Evolutionary conservation across 495 filamentous ascomycete genomes (phyloP).

Genomic region (Mycothermus thermophilus): DNA sequence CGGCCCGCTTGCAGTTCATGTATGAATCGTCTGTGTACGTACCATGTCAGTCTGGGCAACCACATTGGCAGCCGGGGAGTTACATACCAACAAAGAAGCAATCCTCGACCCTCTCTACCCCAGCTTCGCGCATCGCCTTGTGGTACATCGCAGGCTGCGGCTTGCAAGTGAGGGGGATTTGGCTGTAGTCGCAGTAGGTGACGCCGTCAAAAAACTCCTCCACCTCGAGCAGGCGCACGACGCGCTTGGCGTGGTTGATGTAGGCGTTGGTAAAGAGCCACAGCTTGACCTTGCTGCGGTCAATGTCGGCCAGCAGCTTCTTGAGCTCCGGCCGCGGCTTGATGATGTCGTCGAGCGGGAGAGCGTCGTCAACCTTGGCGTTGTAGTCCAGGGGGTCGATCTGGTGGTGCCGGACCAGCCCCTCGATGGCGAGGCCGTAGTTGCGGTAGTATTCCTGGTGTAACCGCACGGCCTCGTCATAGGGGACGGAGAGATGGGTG

Average conservation of each 20-base stretch:
- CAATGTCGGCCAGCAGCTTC: constrained; percentile 62
- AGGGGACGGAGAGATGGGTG: constrained; percentile 55
- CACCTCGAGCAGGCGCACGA: constrained; percentile 65
- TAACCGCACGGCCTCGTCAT: constrained; percentile 62
- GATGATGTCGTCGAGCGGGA: constrained; percentile 76
- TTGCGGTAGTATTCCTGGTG: constrained; percentile 86
- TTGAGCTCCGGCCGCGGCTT: constrained; percentile 61
- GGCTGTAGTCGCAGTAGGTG: constrained; percentile 78
- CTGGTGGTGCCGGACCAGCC: constrained; percentile 82
- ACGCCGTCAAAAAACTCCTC: constrained; percentile 87
- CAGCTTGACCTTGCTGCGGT: constrained; percentile 61
- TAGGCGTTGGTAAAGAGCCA: constrained; percentile 98
- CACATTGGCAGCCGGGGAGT: constrained; percentile 5
- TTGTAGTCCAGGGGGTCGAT: constrained; percentile 96
- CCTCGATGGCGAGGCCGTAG: constrained; percentile 95
- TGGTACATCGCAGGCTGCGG: constrained; percentile 70
- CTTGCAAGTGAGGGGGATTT: constrained; percentile 63
- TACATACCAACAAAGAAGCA: constrained; percentile 79
- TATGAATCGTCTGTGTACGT: constrained; percentile 58
- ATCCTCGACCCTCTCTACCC: constrained; percentile 39
- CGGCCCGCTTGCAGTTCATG: constrained; percentile 56
- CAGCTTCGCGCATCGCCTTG: constrained; percentile 60
- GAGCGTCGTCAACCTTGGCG: constrained; percentile 80
- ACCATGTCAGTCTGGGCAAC: constrained; percentile 7
- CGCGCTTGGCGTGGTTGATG: constrained; percentile 69